A percentile compares a stretch with the other conserved stretches of the same genome.
Evolutionary conservation across 2,329 filamentous ascomycete genomes (phyloP).

Genomic region (Alternaria consortialis): DNA sequence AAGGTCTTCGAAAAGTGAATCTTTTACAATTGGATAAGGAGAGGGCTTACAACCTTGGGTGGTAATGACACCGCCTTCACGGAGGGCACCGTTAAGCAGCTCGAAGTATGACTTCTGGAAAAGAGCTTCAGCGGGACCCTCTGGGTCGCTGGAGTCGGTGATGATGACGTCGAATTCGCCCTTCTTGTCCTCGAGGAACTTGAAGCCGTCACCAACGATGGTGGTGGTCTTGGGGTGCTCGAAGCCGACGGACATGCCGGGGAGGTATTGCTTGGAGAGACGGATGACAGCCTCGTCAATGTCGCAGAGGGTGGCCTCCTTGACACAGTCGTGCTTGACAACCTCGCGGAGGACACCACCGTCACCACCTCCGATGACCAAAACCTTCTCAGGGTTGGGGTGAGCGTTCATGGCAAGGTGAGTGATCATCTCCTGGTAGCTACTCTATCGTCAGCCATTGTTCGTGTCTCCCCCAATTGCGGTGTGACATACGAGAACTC

Average conservation of each 20-base stretch:
- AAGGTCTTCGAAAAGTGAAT: constrained; percentile 22
- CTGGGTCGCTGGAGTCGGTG: constrained; percentile 97
- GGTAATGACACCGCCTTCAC: constrained; percentile 96
- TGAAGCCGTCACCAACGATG: constrained; percentile 96
- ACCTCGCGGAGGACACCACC: constrained; percentile 97
- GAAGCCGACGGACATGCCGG: constrained; percentile 91
- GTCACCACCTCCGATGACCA: constrained; percentile 97
- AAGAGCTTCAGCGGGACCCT: constrained; percentile 92
- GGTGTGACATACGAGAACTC: constrained; percentile 79
- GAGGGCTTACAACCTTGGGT: constrained; percentile 99
- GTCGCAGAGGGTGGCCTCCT: constrained; percentile 96
- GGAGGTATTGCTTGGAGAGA: constrained; percentile 97
- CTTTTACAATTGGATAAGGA: constrained; percentile 48
- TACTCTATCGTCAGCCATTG: constrained; percentile 39
- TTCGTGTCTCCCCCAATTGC: neutral
- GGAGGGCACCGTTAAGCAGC: constrained; percentile 87
- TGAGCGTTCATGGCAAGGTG: constrained; percentile 98
- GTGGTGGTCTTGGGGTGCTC: constrained; percentile 92
- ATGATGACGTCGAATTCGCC: constrained; percentile 99
- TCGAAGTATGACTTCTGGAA: constrained; percentile 99
- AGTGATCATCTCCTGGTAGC: constrained; percentile 99
- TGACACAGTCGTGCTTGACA: constrained; percentile 97
- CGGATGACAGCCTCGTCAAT: constrained; percentile 99
- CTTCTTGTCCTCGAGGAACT: constrained; percentile 96
- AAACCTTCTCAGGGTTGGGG: constrained; percentile 96